Evolutionary conservation across 805 yeast genomes (phyloP).

Genomic region (Maudiozyma pseudohumilis): DNA sequence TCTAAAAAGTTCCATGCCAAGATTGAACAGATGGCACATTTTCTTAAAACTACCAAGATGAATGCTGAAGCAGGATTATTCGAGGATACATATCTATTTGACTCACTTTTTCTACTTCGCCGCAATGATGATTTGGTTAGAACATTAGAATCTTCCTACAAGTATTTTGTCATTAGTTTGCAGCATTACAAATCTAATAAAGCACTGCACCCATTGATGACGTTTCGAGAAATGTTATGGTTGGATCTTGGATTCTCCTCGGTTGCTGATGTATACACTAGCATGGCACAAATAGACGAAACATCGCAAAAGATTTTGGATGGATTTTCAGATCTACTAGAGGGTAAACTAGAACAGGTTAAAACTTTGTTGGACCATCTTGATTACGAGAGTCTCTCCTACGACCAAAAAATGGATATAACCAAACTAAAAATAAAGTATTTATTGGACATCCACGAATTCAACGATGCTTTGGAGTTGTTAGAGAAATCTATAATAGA

Average conservation of each 20-base stretch:
- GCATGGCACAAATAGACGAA: neutral
- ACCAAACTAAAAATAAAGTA: conserved; percentile 34
- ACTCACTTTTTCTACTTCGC: conserved; percentile 44
- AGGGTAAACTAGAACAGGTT: too few relatives aligned
- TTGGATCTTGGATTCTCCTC: conserved; percentile 14
- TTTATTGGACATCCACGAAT: conserved; percentile 27
- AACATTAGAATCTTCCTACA: conserved; percentile 46
- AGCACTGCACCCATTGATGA: neutral
- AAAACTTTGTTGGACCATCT: too few relatives aligned
- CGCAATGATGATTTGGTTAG: conserved; percentile 39
- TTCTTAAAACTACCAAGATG: conserved; percentile 30
- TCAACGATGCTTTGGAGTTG: conserved; percentile 20
- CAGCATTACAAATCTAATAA: conserved; percentile 28
- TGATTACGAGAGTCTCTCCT: too few relatives aligned
- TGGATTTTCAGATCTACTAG: too few relatives aligned
- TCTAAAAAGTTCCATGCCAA: conserved; percentile 43
- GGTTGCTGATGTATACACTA: conserved; percentile 12
- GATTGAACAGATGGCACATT: conserved; percentile 57
- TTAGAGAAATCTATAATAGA: conserved; percentile 13
- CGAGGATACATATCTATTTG: conserved; percentile 58
- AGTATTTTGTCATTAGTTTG: conserved; percentile 46
- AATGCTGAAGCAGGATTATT: conserved; percentile 22
- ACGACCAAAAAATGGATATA: conserved; percentile 34
- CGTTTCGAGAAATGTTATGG: conserved; percentile 12
- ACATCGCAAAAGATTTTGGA: too few relatives aligned